These are phyloP conservation scores for Ustanciosporium gigantosporum DNA, from an alignment of 1,284 basidiomycete genomes.

Conservation along the genomic window DNA sequence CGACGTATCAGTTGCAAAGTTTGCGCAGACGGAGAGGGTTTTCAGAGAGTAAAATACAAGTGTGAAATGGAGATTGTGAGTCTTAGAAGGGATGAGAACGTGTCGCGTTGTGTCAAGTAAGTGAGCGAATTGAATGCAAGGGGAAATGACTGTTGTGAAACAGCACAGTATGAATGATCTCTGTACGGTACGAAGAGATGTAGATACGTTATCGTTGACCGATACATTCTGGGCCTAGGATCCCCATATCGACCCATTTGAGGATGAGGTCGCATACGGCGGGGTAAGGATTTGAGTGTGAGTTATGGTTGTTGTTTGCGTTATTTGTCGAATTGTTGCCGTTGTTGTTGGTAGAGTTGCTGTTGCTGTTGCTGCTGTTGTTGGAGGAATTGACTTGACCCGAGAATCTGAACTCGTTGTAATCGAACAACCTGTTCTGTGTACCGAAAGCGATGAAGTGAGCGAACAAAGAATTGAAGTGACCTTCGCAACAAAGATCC, in stretches of 20 bases:
- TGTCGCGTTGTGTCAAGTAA: too few species aligned
- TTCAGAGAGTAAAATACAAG: too few species aligned
- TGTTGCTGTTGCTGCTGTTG: not conserved
- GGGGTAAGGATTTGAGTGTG: constrained; percentile 50
- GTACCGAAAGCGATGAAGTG: constrained; percentile 88
- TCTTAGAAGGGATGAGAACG: too few species aligned
- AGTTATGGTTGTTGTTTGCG: not conserved
- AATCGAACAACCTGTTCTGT: constrained; percentile 78
- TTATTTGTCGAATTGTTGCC: not conserved
- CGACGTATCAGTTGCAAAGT: too few species aligned
- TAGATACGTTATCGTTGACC: constrained; percentile 22
- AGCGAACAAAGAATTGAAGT: constrained; percentile 97
- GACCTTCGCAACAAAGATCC: constrained; percentile 90
- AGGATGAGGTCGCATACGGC: constrained; percentile 86
- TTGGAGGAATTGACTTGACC: not conserved
- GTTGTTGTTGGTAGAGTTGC: not conserved
- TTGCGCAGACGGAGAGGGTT: too few species aligned
- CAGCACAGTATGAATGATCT: too few species aligned
- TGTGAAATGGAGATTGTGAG: too few species aligned
- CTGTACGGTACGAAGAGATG: too few species aligned
- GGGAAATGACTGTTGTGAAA: too few species aligned
- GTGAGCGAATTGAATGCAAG: too few species aligned
- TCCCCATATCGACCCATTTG: constrained; percentile 82
- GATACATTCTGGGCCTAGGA: constrained; percentile 65
- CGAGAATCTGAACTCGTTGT: constrained; percentile 71